Evolutionary conservation across 768 basidiomycete species (phyloP).

Genomic region (Pulveroboletus sp.): DNA sequence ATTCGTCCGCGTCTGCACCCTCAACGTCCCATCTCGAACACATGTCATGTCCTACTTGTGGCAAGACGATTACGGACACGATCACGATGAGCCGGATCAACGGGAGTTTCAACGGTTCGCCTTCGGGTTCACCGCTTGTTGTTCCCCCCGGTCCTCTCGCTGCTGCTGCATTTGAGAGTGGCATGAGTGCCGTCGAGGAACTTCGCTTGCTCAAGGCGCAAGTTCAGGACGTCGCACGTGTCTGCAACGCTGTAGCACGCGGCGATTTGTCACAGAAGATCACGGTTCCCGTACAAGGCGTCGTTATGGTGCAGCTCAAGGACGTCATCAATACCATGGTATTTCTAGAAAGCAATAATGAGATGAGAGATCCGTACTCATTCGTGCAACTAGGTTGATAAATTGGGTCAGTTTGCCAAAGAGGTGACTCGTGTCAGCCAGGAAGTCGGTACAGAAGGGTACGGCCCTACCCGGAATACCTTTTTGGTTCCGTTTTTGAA

Average conservation of each 20-base stretch:
- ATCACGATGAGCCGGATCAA: slow-evolving; percentile 34
- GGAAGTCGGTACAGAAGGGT: slow-evolving; percentile 84
- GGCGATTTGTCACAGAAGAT: slow-evolving; percentile 80
- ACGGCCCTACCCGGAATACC: slow-evolving; percentile 18
- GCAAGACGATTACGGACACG: slow-evolving; percentile 46
- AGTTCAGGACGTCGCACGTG: slow-evolving; percentile 77
- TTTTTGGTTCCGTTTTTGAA: slow-evolving; percentile 16
- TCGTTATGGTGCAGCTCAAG: slow-evolving; percentile 79
- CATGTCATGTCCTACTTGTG: slow-evolving; percentile 54
- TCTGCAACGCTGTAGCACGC: slow-evolving; percentile 76
- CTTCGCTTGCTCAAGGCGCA: slow-evolving; percentile 78
- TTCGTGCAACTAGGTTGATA: slow-evolving; percentile 47
- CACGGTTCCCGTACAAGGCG: slow-evolving; percentile 73
- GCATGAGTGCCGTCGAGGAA: slow-evolving; percentile 73
- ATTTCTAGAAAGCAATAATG: slow-evolving; percentile 3
- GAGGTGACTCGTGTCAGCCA: slow-evolving; percentile 85
- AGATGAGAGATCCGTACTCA: slow-evolving; percentile 10
- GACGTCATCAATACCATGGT: slow-evolving; percentile 75
- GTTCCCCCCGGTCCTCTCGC: slow-evolving; percentile 56
- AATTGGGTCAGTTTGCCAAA: slow-evolving; percentile 83
- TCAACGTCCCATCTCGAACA: slow-evolving; percentile 41
- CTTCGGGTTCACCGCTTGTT: slow-evolving; percentile 40
- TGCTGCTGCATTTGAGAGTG: slow-evolving; percentile 54
- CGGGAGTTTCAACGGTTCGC: slow-evolving; percentile 23
- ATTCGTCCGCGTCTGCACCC: slow-evolving; percentile 42